Base-by-base conservation (phyloP, 306 rosid species). In the Cicer arietinum region DNA sequence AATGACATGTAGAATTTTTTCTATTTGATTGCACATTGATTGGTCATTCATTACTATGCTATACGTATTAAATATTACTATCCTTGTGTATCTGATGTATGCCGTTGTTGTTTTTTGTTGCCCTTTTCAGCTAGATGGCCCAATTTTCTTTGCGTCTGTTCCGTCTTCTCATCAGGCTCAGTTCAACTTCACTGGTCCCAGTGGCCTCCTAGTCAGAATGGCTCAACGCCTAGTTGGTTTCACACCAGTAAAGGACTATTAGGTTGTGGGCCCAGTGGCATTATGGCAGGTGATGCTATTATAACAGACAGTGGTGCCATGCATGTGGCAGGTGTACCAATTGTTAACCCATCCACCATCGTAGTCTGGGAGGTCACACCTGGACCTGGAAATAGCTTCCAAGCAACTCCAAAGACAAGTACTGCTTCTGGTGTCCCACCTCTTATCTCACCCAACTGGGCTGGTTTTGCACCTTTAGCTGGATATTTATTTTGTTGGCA, bases 321-420 rank as follows among this genome's bases (percentile, higher is more conserved):
- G 99, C 99, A 94, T 56, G 97, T 94, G 35, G 99, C 99, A 56
- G 99, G 99, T 54, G 97, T 94, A 78, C 99, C 99, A 66, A 94
- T 90, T 48, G 96, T 94, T 78, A 94, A 94, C 68, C 99, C 99
- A 63, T 94, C 99, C 61, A 94, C 99, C 59, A 96, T 94, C 30
- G 99, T 94, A 73, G 96, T 94, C 65, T 94, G 99, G 99, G 97
- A 94, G 92, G 97, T 94, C 67, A 85, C 96, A 76, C 99, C 99
- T 78, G 99, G 99, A 74, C 90, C 94, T 74, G 99, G 99, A 79
- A 92, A 90, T 87, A 93, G 96, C 67, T 94, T 90, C 82, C 96
- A 94, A 64, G 84, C 79, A 79, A 84, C 86, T 78, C 93, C 99
- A 12, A 92, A 84, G 89, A 85, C 88, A 42, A 88, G 86, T 86